phyloP scores from a whole-genome alignment of 257 asterid genomes.

The Prunella vulgaris region DNA sequence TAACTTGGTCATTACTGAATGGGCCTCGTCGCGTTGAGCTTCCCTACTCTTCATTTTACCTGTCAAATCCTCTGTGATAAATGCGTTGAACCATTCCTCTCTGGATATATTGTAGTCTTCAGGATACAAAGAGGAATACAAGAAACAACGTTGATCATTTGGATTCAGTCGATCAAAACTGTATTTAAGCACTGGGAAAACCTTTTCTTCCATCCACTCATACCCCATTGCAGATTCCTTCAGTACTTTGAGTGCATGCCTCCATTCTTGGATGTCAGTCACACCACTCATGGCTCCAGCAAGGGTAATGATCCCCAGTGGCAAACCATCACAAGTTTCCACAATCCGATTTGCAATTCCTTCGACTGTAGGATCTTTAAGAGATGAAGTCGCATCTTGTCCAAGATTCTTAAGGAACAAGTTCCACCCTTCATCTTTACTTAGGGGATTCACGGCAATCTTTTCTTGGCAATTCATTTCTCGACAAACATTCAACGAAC shows the following conservation, averaged over 20 bases:
- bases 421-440: constrained; percentile 15
- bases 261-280: constrained; percentile 15
- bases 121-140: neutral
- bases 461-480: neutral
- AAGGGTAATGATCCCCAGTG: constrained; percentile 15
- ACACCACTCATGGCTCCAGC: constrained; percentile 21
- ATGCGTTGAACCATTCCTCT: neutral
- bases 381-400: neutral
- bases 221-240: constrained; percentile 8
- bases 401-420: constrained; percentile 9
- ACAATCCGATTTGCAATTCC: neutral
- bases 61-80: constrained; percentile 7
- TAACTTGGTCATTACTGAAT: constrained; percentile 1
- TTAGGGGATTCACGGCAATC: constrained; percentile 1
- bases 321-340: constrained; percentile 14
- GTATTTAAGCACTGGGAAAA: constrained; percentile 19
- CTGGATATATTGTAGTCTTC: constrained; percentile 6
- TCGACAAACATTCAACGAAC: constrained; percentile 6
- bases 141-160: neutral
- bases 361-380: neutral
- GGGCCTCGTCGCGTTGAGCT: constrained; percentile 14
- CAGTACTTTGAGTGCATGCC: neutral
- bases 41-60: neutral
- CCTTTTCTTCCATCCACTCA: constrained; percentile 11
- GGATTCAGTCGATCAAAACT: constrained; percentile 14